Evolutionary conservation across 495 filamentous ascomycete species (phyloP), one percentile per base, ranked within the genome.

Genomic region (Penicillium silybi): DNA sequence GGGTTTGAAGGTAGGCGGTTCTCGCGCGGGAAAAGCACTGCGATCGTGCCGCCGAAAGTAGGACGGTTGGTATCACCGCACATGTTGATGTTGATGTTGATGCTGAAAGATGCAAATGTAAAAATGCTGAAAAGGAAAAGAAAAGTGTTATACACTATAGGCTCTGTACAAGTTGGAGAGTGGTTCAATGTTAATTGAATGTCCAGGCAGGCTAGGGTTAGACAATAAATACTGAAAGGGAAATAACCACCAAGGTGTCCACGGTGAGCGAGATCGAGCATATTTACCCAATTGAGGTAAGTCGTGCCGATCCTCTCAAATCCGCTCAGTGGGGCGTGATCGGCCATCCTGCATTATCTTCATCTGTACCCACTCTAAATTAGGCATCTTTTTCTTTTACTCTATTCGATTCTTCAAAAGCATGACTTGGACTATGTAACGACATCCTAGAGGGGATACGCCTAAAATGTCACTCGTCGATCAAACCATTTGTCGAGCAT

Each of bases 11-110:
- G 64, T 19, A 37, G 44, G 5, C 4, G 37, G 41, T 42, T 58
- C 38, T 56, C 60, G 45, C 18, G 52, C 1, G 63, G 63, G 41
- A 63, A 66, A 2, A 66, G 38, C 19, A 66, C 57, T 1, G 63
- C 60, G 29, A 66, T 66, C n/a, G 63, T 66, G 9, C 63, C 63
- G 5, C 63, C 63, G 8, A 52, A 46, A 26, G 56, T 50, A 13
- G 60, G 57, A 6, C 63, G 57, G 48, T 48, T 50, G 41, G 27
- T 64, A 7, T 66, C 53, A 4, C 63, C 63, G 38, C 63, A 66
- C 63, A 66, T 63, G 27, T 2, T 56, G 39, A n/a, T n/a, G n/a
- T n/a, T n/a, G n/a, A n/a, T n/a, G 22, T 23, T 23, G 22, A 41
- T 13, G 37, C 18, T 41, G 27, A n/a, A 35, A 45, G 43, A 48